Conservation (phyloP, 1,284 basidiomycete genomes). For the Apiotrichum porosum region DNA sequence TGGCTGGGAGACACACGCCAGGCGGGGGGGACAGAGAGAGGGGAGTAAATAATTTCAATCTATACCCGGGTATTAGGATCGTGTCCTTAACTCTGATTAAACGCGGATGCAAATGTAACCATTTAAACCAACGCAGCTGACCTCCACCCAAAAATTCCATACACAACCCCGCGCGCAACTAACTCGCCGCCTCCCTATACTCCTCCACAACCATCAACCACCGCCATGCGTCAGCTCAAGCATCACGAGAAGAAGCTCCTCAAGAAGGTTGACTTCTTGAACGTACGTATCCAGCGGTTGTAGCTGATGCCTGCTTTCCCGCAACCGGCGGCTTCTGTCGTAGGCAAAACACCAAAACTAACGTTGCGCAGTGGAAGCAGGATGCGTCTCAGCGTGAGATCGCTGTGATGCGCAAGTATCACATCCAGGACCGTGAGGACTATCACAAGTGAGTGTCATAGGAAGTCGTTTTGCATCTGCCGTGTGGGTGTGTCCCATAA, state of each 20-base stretch:
- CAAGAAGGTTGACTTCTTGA: slow-evolving; percentile 91
- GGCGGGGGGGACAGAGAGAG: not conserved
- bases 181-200: too few relatives aligned
- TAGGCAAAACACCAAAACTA: not conserved
- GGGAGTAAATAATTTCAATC: not conserved
- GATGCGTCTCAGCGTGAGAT: slow-evolving; percentile 88
- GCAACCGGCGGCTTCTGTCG: not conserved
- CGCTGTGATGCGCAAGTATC: slow-evolving; percentile 92
- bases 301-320: not conserved
- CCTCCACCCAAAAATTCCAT: not conserved
- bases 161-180: too few relatives aligned
- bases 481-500: not conserved
- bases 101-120: too few relatives aligned
- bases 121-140: not conserved
- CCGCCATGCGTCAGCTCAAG: slow-evolving; percentile 75
- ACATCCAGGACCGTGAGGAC: slow-evolving; percentile 90
- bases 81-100: too few relatives aligned
- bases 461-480: too few relatives aligned
- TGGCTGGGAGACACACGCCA: too few relatives aligned
- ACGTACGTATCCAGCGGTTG: slow-evolving; percentile 61
- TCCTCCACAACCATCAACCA: not conserved
- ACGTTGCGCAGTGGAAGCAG: slow-evolving; percentile 78
- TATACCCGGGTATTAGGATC: too few relatives aligned
- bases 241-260: slow-evolving; percentile 89
- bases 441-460: slow-evolving; percentile 71